phyloP scores from a whole-genome alignment of 495 filamentous ascomycete species.

The Trichoderma asperelloides region DNA sequence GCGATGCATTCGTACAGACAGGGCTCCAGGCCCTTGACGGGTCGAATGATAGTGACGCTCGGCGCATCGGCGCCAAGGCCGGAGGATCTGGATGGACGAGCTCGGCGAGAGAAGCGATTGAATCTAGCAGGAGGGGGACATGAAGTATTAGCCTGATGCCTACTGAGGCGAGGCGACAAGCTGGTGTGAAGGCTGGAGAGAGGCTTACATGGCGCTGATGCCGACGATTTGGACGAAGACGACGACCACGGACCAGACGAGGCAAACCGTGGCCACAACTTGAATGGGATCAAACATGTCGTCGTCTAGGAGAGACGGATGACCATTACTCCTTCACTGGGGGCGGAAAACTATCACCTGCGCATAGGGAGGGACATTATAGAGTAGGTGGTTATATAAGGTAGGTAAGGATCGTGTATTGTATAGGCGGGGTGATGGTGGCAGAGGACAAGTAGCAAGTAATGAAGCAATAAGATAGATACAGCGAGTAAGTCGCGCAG shows the following conservation, averaged over 20 bases:
- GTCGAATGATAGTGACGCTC: slow-evolving; percentile 88
- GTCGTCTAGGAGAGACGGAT: background rate
- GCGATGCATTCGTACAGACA: slow-evolving; percentile 87
- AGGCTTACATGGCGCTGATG: slow-evolving; percentile 40
- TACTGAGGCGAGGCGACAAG: too few relatives aligned
- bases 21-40: slow-evolving; percentile 86
- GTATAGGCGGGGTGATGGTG: background rate
- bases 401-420: background rate
- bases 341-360: background rate
- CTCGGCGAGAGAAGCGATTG: slow-evolving; percentile 37
- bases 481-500: too few relatives aligned
- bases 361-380: background rate
- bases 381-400: background rate
- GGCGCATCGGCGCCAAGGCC: slow-evolving; percentile 44
- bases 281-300: slow-evolving; percentile 25
- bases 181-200: background rate
- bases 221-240: slow-evolving; percentile 42
- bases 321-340: background rate
- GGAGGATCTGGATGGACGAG: slow-evolving; percentile 33
- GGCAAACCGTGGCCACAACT: slow-evolving; percentile 33
- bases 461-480: too few relatives aligned
- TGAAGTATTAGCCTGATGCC: slow-evolving; percentile 12
- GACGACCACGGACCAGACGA: slow-evolving; percentile 42
- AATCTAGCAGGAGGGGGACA: slow-evolving; percentile 25
- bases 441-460: background rate